Conservation (phyloP, 257 asterid genomes). For the Nicotiana tomentosiformis region DNA sequence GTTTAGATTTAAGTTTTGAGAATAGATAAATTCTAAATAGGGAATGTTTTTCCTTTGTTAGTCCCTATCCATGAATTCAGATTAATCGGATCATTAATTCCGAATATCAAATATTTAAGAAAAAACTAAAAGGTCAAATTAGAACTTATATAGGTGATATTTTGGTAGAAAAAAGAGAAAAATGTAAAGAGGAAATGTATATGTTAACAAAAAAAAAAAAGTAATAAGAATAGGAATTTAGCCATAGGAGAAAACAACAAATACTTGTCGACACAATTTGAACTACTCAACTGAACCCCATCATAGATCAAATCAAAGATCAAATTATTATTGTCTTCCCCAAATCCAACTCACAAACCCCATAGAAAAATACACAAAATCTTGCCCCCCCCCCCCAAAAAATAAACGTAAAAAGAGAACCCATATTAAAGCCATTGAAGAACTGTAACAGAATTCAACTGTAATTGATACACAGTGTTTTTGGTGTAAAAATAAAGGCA, state of each 20-base stretch:
- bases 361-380: neutral
- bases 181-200: neutral
- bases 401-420: neutral
- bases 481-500: neutral
- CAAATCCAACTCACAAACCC: neutral
- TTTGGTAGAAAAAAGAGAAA: neutral
- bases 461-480: neutral
- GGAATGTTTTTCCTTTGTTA: no score
- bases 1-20: no score
- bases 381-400: neutral
- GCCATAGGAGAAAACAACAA: neutral
- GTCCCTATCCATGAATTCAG: no score
- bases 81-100: no score
- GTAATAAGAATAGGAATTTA: neutral
- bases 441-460: neutral
- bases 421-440: neutral
- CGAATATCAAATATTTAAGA: no score
- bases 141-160: no score
- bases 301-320: constrained; percentile 1
- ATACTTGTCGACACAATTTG: neutral
- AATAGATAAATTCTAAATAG: no score
- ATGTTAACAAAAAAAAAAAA: no score
- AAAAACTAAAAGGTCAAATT: no score
- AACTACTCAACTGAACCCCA: neutral
- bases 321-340: neutral